phyloP scores from a whole-genome alignment of 2,329 filamentous ascomycete genomes.

The Whalleya microplaca region DNA sequence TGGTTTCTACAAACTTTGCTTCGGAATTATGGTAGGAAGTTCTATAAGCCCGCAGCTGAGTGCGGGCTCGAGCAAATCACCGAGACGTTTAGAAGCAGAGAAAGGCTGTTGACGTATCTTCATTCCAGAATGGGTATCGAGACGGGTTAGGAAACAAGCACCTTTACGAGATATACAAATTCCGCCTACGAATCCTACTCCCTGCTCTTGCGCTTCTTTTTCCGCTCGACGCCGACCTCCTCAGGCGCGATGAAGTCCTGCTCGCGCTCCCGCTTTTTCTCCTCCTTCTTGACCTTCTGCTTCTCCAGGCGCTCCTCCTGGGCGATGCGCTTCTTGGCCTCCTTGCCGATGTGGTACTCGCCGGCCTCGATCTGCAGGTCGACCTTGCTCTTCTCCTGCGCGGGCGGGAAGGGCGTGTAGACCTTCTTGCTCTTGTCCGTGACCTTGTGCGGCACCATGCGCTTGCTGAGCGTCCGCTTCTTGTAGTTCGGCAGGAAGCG shows the following conservation, averaged over 20 bases:
- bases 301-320: slow-evolving; percentile 81
- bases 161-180: slow-evolving; percentile 6
- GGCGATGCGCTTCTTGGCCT: slow-evolving; percentile 83
- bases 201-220: slow-evolving; percentile 67
- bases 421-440: slow-evolving; percentile 91
- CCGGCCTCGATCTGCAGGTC: slow-evolving; percentile 97
- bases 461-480: slow-evolving; percentile 85
- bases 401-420: slow-evolving; percentile 96
- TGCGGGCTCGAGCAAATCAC: too few species aligned
- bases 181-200: slow-evolving; percentile 8
- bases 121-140: slow-evolving; percentile 25
- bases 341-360: slow-evolving; percentile 94
- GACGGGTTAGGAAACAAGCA: slow-evolving; percentile 8
- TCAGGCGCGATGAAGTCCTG: slow-evolving; percentile 86
- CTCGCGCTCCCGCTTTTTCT: slow-evolving; percentile 83
- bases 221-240: slow-evolving; percentile 64
- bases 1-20: too few species aligned
- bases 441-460: slow-evolving; percentile 80
- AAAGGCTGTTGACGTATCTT: slow-evolving; percentile 2
- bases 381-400: slow-evolving; percentile 98
- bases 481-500: slow-evolving; percentile 97
- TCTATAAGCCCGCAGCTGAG: too few species aligned
- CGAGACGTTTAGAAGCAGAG: background rate
- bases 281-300: slow-evolving; percentile 84
- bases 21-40: too few species aligned